phyloP scores from a whole-genome alignment of 768 basidiomycete genomes.

The Agaricus bisporus region DNA sequence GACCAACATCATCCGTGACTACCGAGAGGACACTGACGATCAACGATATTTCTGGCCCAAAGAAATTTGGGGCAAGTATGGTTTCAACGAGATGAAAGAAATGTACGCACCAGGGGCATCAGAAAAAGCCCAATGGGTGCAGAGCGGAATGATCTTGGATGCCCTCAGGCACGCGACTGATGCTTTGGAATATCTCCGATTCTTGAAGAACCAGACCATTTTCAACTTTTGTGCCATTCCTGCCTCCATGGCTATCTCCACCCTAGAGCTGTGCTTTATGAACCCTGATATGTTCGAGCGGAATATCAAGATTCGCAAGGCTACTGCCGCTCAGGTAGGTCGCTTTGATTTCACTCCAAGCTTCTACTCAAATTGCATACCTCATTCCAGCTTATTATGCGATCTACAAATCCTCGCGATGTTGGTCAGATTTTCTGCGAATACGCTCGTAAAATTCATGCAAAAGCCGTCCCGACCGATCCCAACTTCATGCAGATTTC shows the following conservation, averaged over 20 bases:
- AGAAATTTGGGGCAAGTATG: slow-evolving; percentile 83
- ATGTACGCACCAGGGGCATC: slow-evolving; percentile 52
- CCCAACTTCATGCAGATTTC: slow-evolving; percentile 82
- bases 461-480: slow-evolving; percentile 71
- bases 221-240: slow-evolving; percentile 98
- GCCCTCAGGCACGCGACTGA: slow-evolving; percentile 81
- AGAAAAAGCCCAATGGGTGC: slow-evolving; percentile 69
- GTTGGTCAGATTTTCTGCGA: slow-evolving; percentile 85
- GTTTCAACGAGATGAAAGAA: slow-evolving; percentile 67
- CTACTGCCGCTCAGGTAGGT: slow-evolving; percentile 76
- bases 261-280: slow-evolving; percentile 89
- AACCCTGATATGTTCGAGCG: slow-evolving; percentile 78
- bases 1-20: slow-evolving; percentile 97
- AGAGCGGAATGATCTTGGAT: slow-evolving; percentile 87
- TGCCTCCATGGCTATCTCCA: slow-evolving; percentile 93
- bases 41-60: slow-evolving; percentile 90
- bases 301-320: slow-evolving; percentile 95
- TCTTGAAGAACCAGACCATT: slow-evolving; percentile 85
- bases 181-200: slow-evolving; percentile 80
- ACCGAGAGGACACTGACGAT: slow-evolving; percentile 84
- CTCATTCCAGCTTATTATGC: slow-evolving; percentile 75
- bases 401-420: slow-evolving; percentile 86
- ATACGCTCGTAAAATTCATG: slow-evolving; percentile 77
- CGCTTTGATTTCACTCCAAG: not conserved
- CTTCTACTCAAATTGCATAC: not conserved